Evolutionary conservation across 2,329 filamentous ascomycete genomes (phyloP).

Genomic region (Helminthosporium solani): DNA sequence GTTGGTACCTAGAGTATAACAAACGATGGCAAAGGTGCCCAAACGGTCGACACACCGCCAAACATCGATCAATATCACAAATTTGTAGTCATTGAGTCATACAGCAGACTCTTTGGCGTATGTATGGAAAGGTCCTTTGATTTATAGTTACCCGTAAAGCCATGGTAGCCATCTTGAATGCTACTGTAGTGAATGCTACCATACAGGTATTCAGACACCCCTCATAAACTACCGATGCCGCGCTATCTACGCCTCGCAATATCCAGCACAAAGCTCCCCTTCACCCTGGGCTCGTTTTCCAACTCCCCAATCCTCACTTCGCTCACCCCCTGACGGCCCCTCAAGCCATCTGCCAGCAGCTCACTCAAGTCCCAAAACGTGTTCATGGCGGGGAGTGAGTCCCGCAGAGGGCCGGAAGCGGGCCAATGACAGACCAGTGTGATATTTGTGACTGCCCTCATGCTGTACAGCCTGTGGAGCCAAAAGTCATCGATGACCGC

Average conservation of each 20-base stretch:
- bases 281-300: background rate
- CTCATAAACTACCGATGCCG: background rate
- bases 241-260: background rate
- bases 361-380: background rate
- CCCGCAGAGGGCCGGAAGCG: background rate
- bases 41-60: no score
- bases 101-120: no score
- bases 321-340: background rate
- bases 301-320: background rate
- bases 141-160: background rate
- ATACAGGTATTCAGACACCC: background rate
- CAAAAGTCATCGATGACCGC: background rate
- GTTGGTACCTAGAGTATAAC: no score
- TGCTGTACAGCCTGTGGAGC: background rate
- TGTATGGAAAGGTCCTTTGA: no score
- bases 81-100: no score
- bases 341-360: background rate
- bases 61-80: no score
- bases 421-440: background rate
- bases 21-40: no score
- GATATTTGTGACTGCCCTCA: background rate
- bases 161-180: background rate
- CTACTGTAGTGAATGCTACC: background rate
- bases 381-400: background rate
- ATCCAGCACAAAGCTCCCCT: background rate